A percentile compares a stretch with the other conserved stretches of the same genome.
Evolutionary conservation across 805 yeast species (phyloP).

Genomic region (Priceomyces castillae): DNA sequence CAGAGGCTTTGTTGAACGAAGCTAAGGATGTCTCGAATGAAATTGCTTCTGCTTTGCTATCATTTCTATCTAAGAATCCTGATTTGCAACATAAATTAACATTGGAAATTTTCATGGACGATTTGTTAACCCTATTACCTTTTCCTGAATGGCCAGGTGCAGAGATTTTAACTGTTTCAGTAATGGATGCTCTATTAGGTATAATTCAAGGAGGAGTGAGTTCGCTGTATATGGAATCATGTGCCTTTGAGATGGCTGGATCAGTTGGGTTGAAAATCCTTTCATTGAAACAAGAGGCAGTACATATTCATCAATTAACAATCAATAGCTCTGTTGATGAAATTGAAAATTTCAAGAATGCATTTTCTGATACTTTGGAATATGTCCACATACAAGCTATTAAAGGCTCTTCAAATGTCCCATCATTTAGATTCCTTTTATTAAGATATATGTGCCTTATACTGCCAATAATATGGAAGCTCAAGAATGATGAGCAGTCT

Average conservation of each 20-base stretch:
- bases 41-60: slow-evolving; percentile 24
- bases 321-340: slow-evolving; percentile 7
- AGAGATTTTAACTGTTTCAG: slow-evolving; percentile 45
- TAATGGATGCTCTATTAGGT: slow-evolving; percentile 43
- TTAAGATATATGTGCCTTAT: slow-evolving; percentile 11
- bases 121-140: slow-evolving; percentile 47
- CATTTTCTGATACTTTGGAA: slow-evolving; percentile 12
- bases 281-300: slow-evolving; percentile 24
- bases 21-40: slow-evolving; percentile 18
- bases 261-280: slow-evolving; percentile 52
- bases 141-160: slow-evolving; percentile 64
- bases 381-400: slow-evolving; percentile 13
- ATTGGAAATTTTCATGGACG: slow-evolving; percentile 56
- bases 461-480: neutral
- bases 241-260: slow-evolving; percentile 61
- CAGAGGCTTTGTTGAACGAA: slow-evolving; percentile 1
- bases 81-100: slow-evolving; percentile 30
- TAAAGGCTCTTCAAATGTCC: slow-evolving; percentile 8
- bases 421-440: slow-evolving; percentile 14
- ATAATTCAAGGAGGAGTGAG: slow-evolving; percentile 39
- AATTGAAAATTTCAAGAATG: slow-evolving; percentile 1
- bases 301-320: slow-evolving; percentile 1
- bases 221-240: slow-evolving; percentile 44
- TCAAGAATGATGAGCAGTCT: neutral
- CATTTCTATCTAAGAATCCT: slow-evolving; percentile 20